phyloP scores from a whole-genome alignment of 192 early-diverging fungal genomes.

The Podila horticola region DNA sequence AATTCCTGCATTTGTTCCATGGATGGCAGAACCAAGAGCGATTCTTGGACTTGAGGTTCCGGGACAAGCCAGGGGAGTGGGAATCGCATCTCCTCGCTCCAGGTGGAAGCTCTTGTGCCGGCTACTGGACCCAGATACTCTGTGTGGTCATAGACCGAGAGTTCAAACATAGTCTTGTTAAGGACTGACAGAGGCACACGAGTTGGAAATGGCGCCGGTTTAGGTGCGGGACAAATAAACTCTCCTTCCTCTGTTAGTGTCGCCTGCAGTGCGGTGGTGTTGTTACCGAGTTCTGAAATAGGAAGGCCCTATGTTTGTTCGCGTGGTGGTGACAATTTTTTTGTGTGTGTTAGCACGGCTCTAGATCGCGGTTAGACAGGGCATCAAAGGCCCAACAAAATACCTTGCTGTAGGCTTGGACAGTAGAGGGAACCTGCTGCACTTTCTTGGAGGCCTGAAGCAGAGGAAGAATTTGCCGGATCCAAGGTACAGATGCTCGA shows the following conservation, averaged over 20 bases:
- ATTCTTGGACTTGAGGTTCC: constrained; percentile 39
- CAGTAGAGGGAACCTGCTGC: constrained; percentile 23
- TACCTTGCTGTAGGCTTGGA: constrained; percentile 27
- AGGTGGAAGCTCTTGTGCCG: constrained; percentile 26
- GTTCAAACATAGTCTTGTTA: constrained; percentile 53
- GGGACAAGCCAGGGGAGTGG: constrained; percentile 46
- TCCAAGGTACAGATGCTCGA: constrained; percentile 23
- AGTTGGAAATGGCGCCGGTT: constrained; percentile 22
- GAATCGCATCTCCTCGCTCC: constrained; percentile 50
- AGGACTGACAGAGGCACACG: constrained; percentile 38
- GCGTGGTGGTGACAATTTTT: no score
- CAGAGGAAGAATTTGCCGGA: constrained; percentile 35
- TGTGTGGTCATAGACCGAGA: constrained; percentile 40
- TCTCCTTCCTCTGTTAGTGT: constrained; percentile 27
- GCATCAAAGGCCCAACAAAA: background rate
- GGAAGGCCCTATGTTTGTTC: background rate
- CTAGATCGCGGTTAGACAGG: background rate
- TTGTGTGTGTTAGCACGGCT: no score
- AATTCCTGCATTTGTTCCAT: constrained; percentile 30
- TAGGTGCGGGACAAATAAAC: constrained; percentile 29
- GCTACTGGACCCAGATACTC: constrained; percentile 45
- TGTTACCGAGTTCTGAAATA: background rate
- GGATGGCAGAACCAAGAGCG: constrained; percentile 23
- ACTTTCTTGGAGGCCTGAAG: constrained; percentile 28
- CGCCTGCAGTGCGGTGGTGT: constrained; percentile 9